These are phyloP conservation scores for Hemileia vastatrix DNA, from an alignment of 1,284 basidiomycete genomes.

Conservation along the genomic window DNA sequence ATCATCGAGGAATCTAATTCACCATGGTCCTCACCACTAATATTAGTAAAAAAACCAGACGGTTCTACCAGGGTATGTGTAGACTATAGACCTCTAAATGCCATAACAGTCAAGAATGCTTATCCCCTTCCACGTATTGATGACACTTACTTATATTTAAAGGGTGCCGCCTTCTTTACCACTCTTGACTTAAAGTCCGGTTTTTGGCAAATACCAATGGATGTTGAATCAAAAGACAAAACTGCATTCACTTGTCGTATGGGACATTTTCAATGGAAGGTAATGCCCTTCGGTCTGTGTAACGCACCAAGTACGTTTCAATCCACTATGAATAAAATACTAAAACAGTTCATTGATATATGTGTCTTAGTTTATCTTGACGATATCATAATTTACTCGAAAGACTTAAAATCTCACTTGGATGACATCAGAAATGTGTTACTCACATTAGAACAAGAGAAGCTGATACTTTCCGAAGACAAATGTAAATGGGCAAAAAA, in stretches of 20 bases:
- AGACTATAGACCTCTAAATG: slow-evolving; percentile 3
- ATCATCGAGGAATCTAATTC: slow-evolving; percentile 1
- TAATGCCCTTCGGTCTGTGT: slow-evolving; percentile 21
- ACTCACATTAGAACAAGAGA: not conserved
- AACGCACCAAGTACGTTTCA: slow-evolving; percentile 35
- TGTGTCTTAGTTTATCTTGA: slow-evolving; percentile 1
- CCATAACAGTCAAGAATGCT: not conserved
- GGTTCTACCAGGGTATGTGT: slow-evolving; percentile 1
- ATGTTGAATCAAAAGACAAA: not conserved
- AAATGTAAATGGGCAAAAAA: not conserved
- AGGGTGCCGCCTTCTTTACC: not conserved
- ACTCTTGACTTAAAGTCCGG: not conserved
- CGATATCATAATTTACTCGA: slow-evolving; percentile 1
- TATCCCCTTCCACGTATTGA: not conserved
- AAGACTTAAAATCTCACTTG: not conserved
- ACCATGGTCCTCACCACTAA: not conserved
- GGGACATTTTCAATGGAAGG: not conserved
- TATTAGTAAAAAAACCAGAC: too few species aligned
- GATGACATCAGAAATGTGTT: not conserved
- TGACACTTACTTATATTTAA: not conserved
- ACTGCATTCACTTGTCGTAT: not conserved
- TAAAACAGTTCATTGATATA: not conserved
- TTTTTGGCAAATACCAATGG: not conserved
- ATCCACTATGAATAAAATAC: slow-evolving; percentile 34
- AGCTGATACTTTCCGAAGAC: not conserved